Percentiles rank a stretch among this genome's conserved stretches.
Evolutionary conservation across 305 asterid genomes (phyloP).

Genomic region (Fraxinus sp.): DNA sequence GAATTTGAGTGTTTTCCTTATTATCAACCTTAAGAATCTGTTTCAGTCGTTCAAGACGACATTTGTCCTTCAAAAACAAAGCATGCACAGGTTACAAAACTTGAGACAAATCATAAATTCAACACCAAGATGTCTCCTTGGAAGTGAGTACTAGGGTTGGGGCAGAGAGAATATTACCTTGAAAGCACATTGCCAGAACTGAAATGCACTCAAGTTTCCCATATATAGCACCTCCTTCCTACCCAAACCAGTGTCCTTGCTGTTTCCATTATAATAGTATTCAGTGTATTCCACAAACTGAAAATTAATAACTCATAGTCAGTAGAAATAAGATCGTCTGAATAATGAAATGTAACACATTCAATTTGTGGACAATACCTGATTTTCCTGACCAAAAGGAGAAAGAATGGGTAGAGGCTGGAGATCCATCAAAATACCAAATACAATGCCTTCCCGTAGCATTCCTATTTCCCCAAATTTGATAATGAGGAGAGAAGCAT

Average conservation of each 20-base stretch:
- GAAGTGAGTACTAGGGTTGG: neutral
- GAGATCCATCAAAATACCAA: conserved; percentile 81
- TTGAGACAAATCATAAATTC: conserved; percentile 23
- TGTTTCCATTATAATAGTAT: conserved; percentile 49
- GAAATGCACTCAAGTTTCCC: conserved; percentile 80
- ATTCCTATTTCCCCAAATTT: conserved; percentile 76
- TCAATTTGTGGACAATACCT: conserved; percentile 46
- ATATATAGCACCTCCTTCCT: conserved; percentile 63
- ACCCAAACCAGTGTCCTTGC: conserved; percentile 57
- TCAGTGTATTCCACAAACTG: conserved; percentile 57
- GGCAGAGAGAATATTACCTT: conserved; percentile 44
- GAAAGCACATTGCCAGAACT: conserved; percentile 85
- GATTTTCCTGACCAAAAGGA: conserved; percentile 72
- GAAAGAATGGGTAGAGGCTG: conserved; percentile 84
- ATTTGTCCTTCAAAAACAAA: conserved; percentile 58
- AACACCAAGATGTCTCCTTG: conserved; percentile 18
- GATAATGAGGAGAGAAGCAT: conserved; percentile 76
- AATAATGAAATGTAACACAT: conserved; percentile 9
- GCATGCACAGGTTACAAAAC: conserved; percentile 20
- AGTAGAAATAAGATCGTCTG: conserved; percentile 22
- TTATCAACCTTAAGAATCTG: conserved; percentile 45
- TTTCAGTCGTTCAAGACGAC: conserved; percentile 56
- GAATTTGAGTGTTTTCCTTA: conserved; percentile 28
- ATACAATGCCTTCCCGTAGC: conserved; percentile 88
- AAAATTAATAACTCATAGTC: conserved; percentile 25